Percentiles rank a stretch among this genome's conserved stretches.
phyloP scores from a whole-genome alignment of 257 asterid species.

The Hygrophila difformis region DNA sequence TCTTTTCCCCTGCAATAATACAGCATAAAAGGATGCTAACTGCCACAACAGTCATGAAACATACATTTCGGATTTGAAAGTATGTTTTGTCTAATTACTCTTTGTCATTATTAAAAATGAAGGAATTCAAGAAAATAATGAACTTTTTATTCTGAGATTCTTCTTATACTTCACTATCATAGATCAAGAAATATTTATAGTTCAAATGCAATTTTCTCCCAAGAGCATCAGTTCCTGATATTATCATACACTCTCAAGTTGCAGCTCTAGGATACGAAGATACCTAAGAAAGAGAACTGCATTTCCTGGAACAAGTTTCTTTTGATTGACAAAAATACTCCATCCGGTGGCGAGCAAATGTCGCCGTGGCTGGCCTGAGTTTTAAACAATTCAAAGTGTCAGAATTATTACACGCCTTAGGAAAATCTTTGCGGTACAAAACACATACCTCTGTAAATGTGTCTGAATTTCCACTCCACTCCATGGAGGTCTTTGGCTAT shows the following conservation, averaged over 20 bases:
- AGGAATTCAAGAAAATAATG: too few relatives aligned
- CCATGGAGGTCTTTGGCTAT: constrained; percentile 90
- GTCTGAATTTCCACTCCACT: constrained; percentile 94
- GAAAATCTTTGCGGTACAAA: too few relatives aligned
- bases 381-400: not conserved
- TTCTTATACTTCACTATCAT: too few relatives aligned
- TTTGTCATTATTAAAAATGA: too few relatives aligned
- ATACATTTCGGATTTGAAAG: too few relatives aligned
- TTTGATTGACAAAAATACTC: constrained; percentile 91
- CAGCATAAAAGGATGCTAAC: not conserved
- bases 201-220: too few relatives aligned
- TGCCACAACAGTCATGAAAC: too few relatives aligned
- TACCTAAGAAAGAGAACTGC: constrained; percentile 95
- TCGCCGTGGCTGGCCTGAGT: constrained; percentile 94
- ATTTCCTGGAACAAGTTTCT: constrained; percentile 80
- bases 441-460: constrained; percentile 80
- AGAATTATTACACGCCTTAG: too few relatives aligned
- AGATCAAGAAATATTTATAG: too few relatives aligned
- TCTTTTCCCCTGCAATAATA: constrained; percentile 61
- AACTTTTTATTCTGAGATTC: too few relatives aligned
- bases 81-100: too few relatives aligned
- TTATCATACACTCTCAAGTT: not conserved
- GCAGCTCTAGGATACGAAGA: not conserved
- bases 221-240: not conserved
- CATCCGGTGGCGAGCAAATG: constrained; percentile 98